Conservation (phyloP, 2,329 filamentous ascomycete genomes). For the Xylariaceae sp. region DNA sequence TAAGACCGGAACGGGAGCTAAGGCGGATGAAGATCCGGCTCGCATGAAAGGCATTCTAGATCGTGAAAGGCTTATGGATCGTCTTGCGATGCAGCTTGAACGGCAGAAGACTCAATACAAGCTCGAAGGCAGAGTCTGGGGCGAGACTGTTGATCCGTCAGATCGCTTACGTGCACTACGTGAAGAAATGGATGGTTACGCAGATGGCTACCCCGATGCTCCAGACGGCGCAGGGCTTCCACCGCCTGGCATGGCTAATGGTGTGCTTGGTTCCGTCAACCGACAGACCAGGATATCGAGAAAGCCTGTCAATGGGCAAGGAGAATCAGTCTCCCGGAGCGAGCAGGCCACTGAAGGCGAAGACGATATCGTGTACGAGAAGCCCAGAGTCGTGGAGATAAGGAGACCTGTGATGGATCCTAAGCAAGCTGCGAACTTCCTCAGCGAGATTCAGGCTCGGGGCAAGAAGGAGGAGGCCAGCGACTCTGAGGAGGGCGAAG, state of each 20-base stretch:
- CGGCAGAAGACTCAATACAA: slow-evolving; percentile 97
- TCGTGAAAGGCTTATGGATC: slow-evolving; percentile 87
- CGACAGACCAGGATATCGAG: slow-evolving; percentile 60
- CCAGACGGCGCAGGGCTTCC: slow-evolving; percentile 55
- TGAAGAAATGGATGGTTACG: slow-evolving; percentile 84
- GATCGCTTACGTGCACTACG: slow-evolving; percentile 89
- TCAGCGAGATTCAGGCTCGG: slow-evolving; percentile 73
- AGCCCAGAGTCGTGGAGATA: slow-evolving; percentile 77
- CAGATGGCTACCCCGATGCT: slow-evolving; percentile 36
- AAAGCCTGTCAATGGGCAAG: slow-evolving; percentile 52
- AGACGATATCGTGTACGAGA: slow-evolving; percentile 72
- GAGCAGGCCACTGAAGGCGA: slow-evolving; percentile 53
- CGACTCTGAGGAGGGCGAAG: slow-evolving; percentile 71
- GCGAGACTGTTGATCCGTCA: slow-evolving; percentile 79
- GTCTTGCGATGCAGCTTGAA: slow-evolving; percentile 92
- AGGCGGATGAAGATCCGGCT: slow-evolving; percentile 67
- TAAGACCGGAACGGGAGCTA: slow-evolving; percentile 56
- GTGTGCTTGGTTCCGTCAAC: slow-evolving; percentile 72
- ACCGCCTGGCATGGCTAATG: slow-evolving; percentile 68
- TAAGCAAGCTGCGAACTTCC: slow-evolving; percentile 68
- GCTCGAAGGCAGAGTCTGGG: slow-evolving; percentile 90
- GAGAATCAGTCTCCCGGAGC: slow-evolving; percentile 30
- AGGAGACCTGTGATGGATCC: slow-evolving; percentile 67
- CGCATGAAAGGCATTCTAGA: slow-evolving; percentile 93
- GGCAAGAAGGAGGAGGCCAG: slow-evolving; percentile 73